phyloP scores from a whole-genome alignment of 768 basidiomycete species.

The Galerina sulciceps region DNA sequence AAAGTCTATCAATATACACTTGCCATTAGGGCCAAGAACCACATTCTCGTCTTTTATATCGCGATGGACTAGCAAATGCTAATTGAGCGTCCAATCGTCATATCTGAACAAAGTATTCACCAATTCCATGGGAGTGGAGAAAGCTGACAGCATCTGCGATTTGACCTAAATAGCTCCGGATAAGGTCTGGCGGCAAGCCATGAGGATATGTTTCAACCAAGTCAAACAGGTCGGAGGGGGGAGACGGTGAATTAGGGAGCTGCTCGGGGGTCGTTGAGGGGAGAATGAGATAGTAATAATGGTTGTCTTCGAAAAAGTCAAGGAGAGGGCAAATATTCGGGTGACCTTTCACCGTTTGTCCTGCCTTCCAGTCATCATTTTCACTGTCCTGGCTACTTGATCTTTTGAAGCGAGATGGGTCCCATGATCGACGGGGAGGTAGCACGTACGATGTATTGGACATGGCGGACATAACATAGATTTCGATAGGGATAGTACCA shows the following conservation, averaged over 20 bases:
- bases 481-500: constrained; percentile 98
- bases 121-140: constrained; percentile 90
- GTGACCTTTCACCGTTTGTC: constrained; percentile 80
- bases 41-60: constrained; percentile 99
- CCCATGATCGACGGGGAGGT: constrained; percentile 83
- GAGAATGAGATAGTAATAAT: constrained; percentile 94
- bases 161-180: constrained; percentile 89
- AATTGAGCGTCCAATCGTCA: not conserved
- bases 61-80: constrained; percentile 72
- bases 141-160: constrained; percentile 91
- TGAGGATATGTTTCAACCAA: constrained; percentile 88
- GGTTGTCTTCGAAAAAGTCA: constrained; percentile 96
- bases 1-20: constrained; percentile 95
- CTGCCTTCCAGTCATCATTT: constrained; percentile 65
- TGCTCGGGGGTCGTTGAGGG: constrained; percentile 74
- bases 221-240: constrained; percentile 90
- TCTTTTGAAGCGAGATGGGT: constrained; percentile 60
- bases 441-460: constrained; percentile 81
- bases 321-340: constrained; percentile 94
- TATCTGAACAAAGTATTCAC: constrained; percentile 45
- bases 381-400: constrained; percentile 13
- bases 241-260: constrained; percentile 51
- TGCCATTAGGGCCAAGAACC: constrained; percentile 77
- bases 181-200: constrained; percentile 74
- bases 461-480: constrained; percentile 90